Conservation (phyloP, 2,329 filamentous ascomycete genomes). For the Alternaria arborescens region DNA sequence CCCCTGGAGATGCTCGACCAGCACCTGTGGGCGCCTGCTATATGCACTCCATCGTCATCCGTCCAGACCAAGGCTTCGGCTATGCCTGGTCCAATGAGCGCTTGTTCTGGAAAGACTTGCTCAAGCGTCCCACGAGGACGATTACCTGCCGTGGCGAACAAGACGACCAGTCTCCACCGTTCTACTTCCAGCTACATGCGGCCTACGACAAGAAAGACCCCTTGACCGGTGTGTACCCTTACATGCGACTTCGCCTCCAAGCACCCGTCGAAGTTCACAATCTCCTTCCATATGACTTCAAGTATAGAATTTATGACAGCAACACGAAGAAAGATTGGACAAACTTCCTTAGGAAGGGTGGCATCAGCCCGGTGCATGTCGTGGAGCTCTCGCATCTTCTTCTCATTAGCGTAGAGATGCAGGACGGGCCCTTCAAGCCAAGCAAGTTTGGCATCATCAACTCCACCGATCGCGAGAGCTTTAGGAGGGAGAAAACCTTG, state of each 20-base stretch:
- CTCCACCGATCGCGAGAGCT: slow-evolving; percentile 84
- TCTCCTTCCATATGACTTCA: slow-evolving; percentile 95
- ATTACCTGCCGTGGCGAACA: slow-evolving; percentile 88
- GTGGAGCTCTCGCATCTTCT: slow-evolving; percentile 94
- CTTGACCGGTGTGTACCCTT: slow-evolving; percentile 84
- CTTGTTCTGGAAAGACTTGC: slow-evolving; percentile 90
- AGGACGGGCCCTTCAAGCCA: slow-evolving; percentile 91
- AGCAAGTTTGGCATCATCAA: slow-evolving; percentile 99
- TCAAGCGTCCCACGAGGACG: slow-evolving; percentile 84
- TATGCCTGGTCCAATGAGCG: slow-evolving; percentile 93
- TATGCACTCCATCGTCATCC: slow-evolving; percentile 84
- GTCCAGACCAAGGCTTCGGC: slow-evolving; percentile 94
- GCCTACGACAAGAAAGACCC: slow-evolving; percentile 85
- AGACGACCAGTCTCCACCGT: slow-evolving; percentile 78
- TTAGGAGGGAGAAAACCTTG: slow-evolving; percentile 80
- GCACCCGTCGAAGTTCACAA: slow-evolving; percentile 96
- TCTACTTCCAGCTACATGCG: slow-evolving; percentile 96
- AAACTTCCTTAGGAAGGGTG: slow-evolving; percentile 95
- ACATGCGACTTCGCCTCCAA: slow-evolving; percentile 91
- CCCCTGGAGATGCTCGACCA: slow-evolving; percentile 87
- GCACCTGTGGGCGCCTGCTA: slow-evolving; percentile 92
- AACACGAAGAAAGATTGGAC: slow-evolving; percentile 99
- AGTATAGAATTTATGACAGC: slow-evolving; percentile 98
- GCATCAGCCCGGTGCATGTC: slow-evolving; percentile 95
- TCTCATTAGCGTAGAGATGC: slow-evolving; percentile 92